phyloP scores from a whole-genome alignment of 306 rosid species.

The Cicer yamashitae region DNA sequence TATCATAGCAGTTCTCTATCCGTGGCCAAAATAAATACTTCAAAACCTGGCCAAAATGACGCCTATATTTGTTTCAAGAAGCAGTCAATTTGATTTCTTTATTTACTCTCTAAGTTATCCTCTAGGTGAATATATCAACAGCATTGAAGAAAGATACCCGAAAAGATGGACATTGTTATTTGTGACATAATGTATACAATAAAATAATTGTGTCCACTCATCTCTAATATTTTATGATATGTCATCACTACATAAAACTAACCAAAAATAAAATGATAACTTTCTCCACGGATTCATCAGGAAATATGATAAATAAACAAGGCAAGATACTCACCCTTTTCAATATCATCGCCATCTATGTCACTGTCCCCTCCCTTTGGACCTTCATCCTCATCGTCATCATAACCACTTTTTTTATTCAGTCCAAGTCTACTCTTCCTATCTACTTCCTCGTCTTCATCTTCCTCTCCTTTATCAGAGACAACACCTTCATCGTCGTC shows the following conservation, averaged over 20 bases:
- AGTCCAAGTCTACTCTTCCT: conserved; percentile 79
- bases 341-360: conserved; percentile 81
- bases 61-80: conserved; percentile 21
- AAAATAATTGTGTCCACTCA: conserved; percentile 17
- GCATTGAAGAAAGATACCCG: conserved; percentile 8
- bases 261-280: conserved; percentile 33
- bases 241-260: conserved; percentile 29
- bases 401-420: conserved; percentile 68
- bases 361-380: conserved; percentile 76
- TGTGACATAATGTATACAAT: conserved; percentile 23
- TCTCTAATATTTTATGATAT: conserved; percentile 27
- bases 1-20: conserved; percentile 26
- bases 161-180: conserved; percentile 13
- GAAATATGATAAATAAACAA: conserved; percentile 31
- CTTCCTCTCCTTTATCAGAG: conserved; percentile 96
- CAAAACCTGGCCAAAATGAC: conserved; percentile 2
- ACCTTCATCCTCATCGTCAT: conserved; percentile 89
- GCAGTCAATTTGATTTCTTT: conserved; percentile 21
- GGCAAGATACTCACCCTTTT: conserved; percentile 69
- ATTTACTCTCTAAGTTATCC: conserved; percentile 20
- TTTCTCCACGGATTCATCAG: background rate
- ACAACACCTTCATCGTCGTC: conserved; percentile 77
- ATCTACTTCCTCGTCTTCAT: conserved; percentile 81
- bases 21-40: conserved; percentile 26
- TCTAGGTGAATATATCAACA: conserved; percentile 15